A percentile compares a stretch with the other conserved stretches of the same genome.
Conservation (phyloP, 805 yeast genomes). For the Kregervanrija fluxuum region DNA sequence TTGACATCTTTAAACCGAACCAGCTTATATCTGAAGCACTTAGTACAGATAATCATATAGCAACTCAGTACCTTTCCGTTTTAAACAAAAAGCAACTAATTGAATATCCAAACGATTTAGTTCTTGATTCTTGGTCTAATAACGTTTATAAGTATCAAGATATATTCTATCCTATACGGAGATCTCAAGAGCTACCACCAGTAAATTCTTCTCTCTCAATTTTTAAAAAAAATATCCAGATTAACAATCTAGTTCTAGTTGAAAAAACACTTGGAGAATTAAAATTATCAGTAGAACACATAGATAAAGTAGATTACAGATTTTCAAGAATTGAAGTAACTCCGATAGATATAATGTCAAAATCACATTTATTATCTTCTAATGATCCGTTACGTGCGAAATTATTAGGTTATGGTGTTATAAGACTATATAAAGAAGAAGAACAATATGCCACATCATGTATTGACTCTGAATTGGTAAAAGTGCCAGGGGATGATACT, state of each 20-base stretch:
- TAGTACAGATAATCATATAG: conserved; percentile 5
- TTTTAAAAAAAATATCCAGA: conserved; percentile 2
- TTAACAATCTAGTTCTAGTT: conserved; percentile 5
- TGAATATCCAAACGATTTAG: conserved; percentile 14
- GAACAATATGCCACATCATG: conserved; percentile 12
- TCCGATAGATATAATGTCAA: conserved; percentile 21
- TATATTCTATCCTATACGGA: conserved; percentile 12
- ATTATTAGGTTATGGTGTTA: conserved; percentile 66
- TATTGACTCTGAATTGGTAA: conserved; percentile 9
- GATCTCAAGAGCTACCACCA: no score
- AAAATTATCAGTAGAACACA: conserved; percentile 2
- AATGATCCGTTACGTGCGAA: conserved; percentile 49
- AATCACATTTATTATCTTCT: conserved; percentile 3
- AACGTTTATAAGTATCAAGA: conserved; percentile 13
- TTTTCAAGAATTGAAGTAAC: conserved; percentile 28
- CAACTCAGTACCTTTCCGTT: conserved; percentile 12
- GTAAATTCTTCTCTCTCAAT: no score
- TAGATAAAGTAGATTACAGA: conserved; percentile 26
- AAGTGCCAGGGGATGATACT: conserved; percentile 44
- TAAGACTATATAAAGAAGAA: conserved; percentile 56
- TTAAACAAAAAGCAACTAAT: conserved; percentile 14
- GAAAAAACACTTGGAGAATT: conserved; percentile 9
- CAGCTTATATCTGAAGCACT: conserved; percentile 16
- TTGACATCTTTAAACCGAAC: conserved; percentile 24
- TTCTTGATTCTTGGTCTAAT: conserved; percentile 20